Percentiles rank a stretch among this genome's conserved stretches.
phyloP scores from a whole-genome alignment of 2,329 filamentous ascomycete genomes.

The Botryotinia globosa region DNA sequence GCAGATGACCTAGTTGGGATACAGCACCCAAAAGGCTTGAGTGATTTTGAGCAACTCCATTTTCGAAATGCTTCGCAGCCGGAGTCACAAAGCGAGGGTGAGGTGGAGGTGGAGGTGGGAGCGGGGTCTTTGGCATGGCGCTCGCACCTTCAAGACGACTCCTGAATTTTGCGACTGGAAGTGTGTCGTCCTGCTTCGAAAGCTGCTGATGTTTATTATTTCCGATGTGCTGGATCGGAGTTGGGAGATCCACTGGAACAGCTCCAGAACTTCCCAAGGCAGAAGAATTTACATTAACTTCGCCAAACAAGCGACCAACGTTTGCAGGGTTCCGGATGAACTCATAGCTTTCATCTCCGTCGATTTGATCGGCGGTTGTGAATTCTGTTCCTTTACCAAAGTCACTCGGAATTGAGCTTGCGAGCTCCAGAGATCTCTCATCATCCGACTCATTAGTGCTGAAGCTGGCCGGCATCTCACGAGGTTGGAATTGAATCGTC shows the following conservation, averaged over 20 bases:
- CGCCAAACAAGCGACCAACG: constrained; percentile 36
- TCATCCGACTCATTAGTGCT: constrained; percentile 24
- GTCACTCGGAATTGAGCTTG: constrained; percentile 22
- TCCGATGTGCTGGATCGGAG: constrained; percentile 23
- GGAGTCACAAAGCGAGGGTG: constrained; percentile 6
- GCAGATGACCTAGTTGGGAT: constrained; percentile 36
- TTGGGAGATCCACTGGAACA: constrained; percentile 36
- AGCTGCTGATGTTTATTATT: background rate
- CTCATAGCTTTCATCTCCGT: constrained; percentile 25
- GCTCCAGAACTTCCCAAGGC: constrained; percentile 36
- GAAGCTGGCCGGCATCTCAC: constrained; percentile 36
- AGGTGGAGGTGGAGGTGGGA: constrained; percentile 26
- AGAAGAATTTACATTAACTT: constrained; percentile 35
- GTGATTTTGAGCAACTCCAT: constrained; percentile 19
- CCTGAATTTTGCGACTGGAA: background rate
- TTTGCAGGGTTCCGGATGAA: constrained; percentile 21
- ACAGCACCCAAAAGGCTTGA: constrained; percentile 38
- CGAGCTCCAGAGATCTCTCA: constrained; percentile 17
- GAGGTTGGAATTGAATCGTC: constrained; percentile 30
- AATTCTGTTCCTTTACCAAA: constrained; percentile 19
- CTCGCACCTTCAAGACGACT: constrained; percentile 1
- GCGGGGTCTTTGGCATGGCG: constrained; percentile 16
- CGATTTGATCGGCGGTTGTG: background rate
- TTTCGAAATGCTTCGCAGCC: constrained; percentile 19
- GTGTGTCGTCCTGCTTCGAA: constrained; percentile 18